Percentiles rank a stretch among this genome's conserved stretches.
Evolutionary conservation across 495 filamentous ascomycete genomes (phyloP).

Genomic region (Chaetomidium leptoderma): DNA sequence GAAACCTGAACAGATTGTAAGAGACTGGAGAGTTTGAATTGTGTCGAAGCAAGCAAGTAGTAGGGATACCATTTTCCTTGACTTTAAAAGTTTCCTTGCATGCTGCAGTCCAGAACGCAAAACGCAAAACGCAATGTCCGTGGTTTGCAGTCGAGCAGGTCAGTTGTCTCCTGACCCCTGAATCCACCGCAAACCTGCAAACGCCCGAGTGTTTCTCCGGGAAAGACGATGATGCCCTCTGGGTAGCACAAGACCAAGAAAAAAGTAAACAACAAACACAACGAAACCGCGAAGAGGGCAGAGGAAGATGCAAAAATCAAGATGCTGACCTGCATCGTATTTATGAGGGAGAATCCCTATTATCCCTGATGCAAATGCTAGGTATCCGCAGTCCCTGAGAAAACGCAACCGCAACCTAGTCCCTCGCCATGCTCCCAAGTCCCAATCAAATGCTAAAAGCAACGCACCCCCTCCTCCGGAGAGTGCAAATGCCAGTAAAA

Average conservation of each 20-base stretch:
- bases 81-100: too few relatives aligned
- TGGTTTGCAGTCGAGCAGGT: too few relatives aligned
- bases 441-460: neutral
- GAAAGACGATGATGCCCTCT: too few relatives aligned
- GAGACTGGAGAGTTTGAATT: too few relatives aligned
- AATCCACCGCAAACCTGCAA: too few relatives aligned
- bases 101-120: too few relatives aligned
- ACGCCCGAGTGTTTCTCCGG: too few relatives aligned
- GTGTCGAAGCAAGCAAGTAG: too few relatives aligned
- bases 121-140: too few relatives aligned
- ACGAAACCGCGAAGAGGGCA: neutral
- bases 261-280: neutral
- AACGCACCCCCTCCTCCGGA: neutral
- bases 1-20: neutral
- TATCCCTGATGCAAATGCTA: slow-evolving; percentile 2
- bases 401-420: neutral
- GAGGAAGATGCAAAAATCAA: neutral
- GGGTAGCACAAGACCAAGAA: too few relatives aligned
- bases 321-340: neutral
- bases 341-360: neutral
- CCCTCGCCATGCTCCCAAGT: neutral
- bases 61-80: too few relatives aligned
- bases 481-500: neutral
- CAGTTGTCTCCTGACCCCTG: too few relatives aligned
- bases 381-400: neutral